These are phyloP conservation scores for Nitzschia sp. DNA, from an alignment of 108 stramenopile species.

Conservation along the genomic window DNA sequence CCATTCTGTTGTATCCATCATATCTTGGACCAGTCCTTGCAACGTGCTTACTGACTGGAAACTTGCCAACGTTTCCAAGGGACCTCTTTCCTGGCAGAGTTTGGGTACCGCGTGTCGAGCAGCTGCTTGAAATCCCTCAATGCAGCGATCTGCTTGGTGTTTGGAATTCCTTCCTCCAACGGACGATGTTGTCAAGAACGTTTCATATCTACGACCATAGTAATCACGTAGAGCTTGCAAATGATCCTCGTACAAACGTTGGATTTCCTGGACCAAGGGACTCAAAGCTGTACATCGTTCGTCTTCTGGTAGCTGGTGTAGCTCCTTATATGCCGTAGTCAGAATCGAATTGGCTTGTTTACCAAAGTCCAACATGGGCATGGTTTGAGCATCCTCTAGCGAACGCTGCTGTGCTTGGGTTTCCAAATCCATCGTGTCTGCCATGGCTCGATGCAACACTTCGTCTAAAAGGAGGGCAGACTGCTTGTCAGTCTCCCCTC, in stretches of 20 bases:
- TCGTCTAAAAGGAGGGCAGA: background rate
- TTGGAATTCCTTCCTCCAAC: constrained; percentile 13
- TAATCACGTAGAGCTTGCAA: constrained; percentile 39
- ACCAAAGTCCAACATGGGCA: constrained; percentile 59
- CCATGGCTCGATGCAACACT: background rate
- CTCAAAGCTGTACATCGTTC: constrained; percentile 20
- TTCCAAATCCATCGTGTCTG: constrained; percentile 27
- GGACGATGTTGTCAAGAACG: constrained; percentile 17
- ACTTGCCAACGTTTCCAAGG: background rate
- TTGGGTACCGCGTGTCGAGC: constrained; percentile 62
- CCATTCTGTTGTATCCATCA: constrained; percentile 59
- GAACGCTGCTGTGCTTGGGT: constrained; percentile 40
- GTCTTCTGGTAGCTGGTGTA: constrained; percentile 3
- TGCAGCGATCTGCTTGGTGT: constrained; percentile 47
- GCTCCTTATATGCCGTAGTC: constrained; percentile 22
- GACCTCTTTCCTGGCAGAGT: constrained; percentile 24
- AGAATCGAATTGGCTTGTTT: constrained; percentile 41
- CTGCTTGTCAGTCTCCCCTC: background rate
- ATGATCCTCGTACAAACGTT: constrained; percentile 34
- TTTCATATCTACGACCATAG: constrained; percentile 42
- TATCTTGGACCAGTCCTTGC: constrained; percentile 68
- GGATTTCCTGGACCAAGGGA: constrained; percentile 25
- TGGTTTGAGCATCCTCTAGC: constrained; percentile 16
- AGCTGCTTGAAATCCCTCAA: constrained; percentile 55
- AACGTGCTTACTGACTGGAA: constrained; percentile 48